A percentile compares a stretch with the other conserved stretches of the same genome.
Conservation (phyloP, 192 early-diverging fungal species). For the Pecoramyces ruminantium region DNA sequence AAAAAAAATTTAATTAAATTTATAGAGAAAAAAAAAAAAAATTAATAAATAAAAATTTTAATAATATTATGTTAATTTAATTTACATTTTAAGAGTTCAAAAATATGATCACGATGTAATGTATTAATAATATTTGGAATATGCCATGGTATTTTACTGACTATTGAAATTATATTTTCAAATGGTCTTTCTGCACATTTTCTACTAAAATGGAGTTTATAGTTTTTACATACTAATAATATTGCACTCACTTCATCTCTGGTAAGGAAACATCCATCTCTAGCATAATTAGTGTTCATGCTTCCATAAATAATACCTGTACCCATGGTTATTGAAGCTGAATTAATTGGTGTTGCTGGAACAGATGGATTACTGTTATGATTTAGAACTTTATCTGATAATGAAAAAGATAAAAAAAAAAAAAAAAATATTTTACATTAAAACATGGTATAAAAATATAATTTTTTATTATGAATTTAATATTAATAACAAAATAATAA, state of each 20-base stretch:
- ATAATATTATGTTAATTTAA: too few species aligned
- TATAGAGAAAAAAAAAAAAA: neutral
- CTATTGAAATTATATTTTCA: constrained; percentile 54
- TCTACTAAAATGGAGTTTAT: constrained; percentile 60
- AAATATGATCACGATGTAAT: constrained; percentile 57
- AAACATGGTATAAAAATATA: too few species aligned
- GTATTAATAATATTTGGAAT: constrained; percentile 32
- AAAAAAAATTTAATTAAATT: too few species aligned
- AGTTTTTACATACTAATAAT: constrained; percentile 49
- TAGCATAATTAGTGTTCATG: neutral
- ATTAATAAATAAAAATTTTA: too few species aligned
- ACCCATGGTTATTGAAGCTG: neutral
- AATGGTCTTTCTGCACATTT: constrained; percentile 59
- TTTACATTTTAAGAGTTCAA: constrained; percentile 40
- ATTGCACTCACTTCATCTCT: constrained; percentile 58
- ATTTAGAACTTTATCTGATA: too few species aligned
- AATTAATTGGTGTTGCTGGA: neutral
- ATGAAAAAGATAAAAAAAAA: too few species aligned
- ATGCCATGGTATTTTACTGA: constrained; percentile 62
- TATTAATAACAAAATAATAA: too few species aligned
- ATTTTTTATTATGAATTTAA: too few species aligned
- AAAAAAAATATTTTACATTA: too few species aligned
- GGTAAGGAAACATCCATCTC: constrained; percentile 19
- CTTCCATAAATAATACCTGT: neutral
- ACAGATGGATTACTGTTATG: neutral